Evolutionary conservation across 1,139 yeast genomes (phyloP).

Genomic region (Saccharomyces pastorianus): DNA sequence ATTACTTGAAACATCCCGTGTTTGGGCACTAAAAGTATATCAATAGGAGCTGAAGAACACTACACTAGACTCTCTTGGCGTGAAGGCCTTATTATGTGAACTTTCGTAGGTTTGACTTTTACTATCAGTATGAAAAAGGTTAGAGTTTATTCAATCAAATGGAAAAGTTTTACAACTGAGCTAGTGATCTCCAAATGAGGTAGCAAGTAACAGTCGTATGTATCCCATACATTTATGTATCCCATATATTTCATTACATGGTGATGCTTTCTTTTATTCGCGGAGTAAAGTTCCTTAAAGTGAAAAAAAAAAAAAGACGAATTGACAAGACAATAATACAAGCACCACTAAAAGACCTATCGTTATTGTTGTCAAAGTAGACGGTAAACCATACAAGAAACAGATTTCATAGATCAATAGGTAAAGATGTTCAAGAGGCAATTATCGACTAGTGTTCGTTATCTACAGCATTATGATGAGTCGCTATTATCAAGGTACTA

Average conservation of each 20-base stretch:
- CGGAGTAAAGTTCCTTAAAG: background rate
- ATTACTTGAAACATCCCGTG: background rate
- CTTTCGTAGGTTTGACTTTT: too few relatives aligned
- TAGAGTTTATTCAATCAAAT: background rate
- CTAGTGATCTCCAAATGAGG: background rate
- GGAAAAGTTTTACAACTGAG: background rate
- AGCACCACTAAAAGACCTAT: background rate
- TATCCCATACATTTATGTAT: background rate
- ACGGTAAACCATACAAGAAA: background rate
- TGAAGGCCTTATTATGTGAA: too few relatives aligned
- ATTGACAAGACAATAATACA: background rate
- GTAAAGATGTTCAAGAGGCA: constrained; percentile 9
- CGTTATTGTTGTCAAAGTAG: background rate
- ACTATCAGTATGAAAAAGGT: background rate
- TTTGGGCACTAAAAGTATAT: background rate
- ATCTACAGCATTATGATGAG: constrained; percentile 14
- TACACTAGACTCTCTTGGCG: background rate
- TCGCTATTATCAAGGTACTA: constrained; percentile 24
- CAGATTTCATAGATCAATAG: background rate
- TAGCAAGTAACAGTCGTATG: background rate
- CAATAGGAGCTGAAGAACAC: background rate
- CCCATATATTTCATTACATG: background rate
- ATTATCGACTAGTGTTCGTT: constrained; percentile 9
- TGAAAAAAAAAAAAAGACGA: background rate
- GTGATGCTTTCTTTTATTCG: background rate